These are phyloP conservation scores for Podospora anserina DNA, from an alignment of 495 filamentous ascomycete species.

Conservation along the genomic window DNA sequence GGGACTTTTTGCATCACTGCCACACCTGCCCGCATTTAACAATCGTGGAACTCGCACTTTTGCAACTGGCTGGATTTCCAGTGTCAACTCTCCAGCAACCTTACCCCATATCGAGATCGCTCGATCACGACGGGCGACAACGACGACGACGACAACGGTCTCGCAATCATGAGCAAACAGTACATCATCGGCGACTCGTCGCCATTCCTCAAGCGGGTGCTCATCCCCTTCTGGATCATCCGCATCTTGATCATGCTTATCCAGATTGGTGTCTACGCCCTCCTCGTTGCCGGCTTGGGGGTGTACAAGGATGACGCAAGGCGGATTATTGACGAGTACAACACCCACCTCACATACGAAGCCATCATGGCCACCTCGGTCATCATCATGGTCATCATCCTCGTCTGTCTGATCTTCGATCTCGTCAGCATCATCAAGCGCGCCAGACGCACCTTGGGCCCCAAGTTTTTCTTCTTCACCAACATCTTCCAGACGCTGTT, in stretches of 20 bases:
- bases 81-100: neutral
- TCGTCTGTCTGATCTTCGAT: slow-evolving; percentile 29
- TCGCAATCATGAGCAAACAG: slow-evolving; percentile 19
- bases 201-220: slow-evolving; percentile 49
- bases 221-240: slow-evolving; percentile 91
- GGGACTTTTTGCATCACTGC: slow-evolving; percentile 1
- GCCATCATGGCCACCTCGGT: slow-evolving; percentile 16
- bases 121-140: neutral
- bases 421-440: slow-evolving; percentile 37
- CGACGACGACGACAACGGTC: neutral
- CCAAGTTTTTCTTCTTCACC: slow-evolving; percentile 30
- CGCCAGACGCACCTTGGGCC: slow-evolving; percentile 27
- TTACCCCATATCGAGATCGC: neutral
- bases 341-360: slow-evolving; percentile 14
- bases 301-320: slow-evolving; percentile 18
- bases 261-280: slow-evolving; percentile 24
- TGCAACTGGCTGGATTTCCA: neutral
- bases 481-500: slow-evolving; percentile 31
- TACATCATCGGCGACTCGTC: slow-evolving; percentile 33
- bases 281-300: slow-evolving; percentile 22
- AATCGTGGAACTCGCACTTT: neutral
- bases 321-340: slow-evolving; percentile 16
- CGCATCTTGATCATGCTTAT: slow-evolving; percentile 50
- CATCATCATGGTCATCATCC: slow-evolving; percentile 26
- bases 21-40: slow-evolving; percentile 3